Evolutionary conservation across 1,284 basidiomycete genomes (phyloP), one percentile per base, ranked within the genome.

Genomic region (Cutaneotrichosporon curvatum): DNA sequence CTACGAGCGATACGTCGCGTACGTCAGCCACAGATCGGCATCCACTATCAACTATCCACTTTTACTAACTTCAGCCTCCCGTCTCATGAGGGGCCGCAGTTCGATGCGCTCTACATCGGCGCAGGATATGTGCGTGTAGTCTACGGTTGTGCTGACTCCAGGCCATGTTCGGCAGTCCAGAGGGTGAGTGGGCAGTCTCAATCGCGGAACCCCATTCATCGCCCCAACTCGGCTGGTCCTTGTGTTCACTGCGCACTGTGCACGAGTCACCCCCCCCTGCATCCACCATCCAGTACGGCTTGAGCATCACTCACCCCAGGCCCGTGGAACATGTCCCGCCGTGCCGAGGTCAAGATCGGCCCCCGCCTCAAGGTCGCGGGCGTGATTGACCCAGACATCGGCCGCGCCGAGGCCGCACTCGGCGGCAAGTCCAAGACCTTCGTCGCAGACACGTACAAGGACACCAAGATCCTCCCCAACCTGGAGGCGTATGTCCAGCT

Each of bases 281-380:
- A n/a, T n/a, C n/a, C n/a, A n/a, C n/a, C n/a, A n/a, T n/a, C n/a
- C n/a, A n/a, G n/a, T n/a, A n/a, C n/a, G n/a, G n/a, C 25, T 28
- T 28, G 25, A 28, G 8, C 8, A 28, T 28, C 14, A 7, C 37
- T 44, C 11, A 28, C 18, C 3, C 20, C 47, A 66, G 64, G 65
- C 10, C 66, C 66, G 31, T 68, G 66, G 66, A 63, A 66, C 52
- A 62, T 68, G 32, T 45, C 64, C 22, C 48, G 51, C 25, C 55
- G 64, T 37, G 49, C 59, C 9, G 63, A 68, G 50, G 25, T 45
- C 9, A 92, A 94, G 76, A 84, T 97, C 48, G 92, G 91, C 32
- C 83, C 81, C 16, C 86, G 92, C 58, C 83, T 97, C 67, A 91
- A 89, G 69, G 88, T 97, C 37, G 81, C 88, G 47, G 92, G 88